Conservation (phyloP, 176 grass and related monocot genomes). For the Chloris gayana region DNA sequence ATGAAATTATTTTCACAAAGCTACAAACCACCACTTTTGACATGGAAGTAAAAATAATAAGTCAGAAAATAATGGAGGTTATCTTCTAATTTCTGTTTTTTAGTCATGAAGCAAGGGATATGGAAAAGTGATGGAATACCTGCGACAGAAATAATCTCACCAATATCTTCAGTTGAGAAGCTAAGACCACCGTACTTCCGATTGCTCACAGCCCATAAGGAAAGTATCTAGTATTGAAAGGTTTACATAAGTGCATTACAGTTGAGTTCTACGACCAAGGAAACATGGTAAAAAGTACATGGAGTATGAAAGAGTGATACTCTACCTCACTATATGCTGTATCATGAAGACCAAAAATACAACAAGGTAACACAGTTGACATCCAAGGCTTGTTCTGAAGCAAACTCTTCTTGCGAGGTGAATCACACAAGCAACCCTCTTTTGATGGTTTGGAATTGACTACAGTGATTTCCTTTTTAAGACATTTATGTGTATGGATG, state of each 20-base stretch:
- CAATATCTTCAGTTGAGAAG: slow-evolving; percentile 63
- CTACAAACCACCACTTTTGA: not conserved
- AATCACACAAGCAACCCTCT: slow-evolving; percentile 1
- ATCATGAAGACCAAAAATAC: slow-evolving; percentile 74
- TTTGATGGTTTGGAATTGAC: slow-evolving; percentile 35
- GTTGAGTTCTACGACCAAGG: not conserved
- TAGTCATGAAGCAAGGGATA: not conserved
- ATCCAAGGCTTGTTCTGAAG: slow-evolving; percentile 74
- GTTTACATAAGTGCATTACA: not conserved
- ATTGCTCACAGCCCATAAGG: slow-evolving; percentile 68
- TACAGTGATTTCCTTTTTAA: slow-evolving; percentile 21
- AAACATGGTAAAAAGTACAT: not conserved
- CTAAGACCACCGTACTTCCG: slow-evolving; percentile 66
- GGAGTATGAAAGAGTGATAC: not conserved
- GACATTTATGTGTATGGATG: slow-evolving; percentile 65
- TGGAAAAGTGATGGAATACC: slow-evolving; percentile 30
- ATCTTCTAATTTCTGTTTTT: not conserved
- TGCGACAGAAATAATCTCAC: slow-evolving; percentile 69
- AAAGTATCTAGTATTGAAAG: slow-evolving; percentile 60
- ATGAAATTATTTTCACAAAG: not conserved
- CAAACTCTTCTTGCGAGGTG: slow-evolving; percentile 50
- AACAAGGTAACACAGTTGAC: slow-evolving; percentile 60
- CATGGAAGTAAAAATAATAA: not conserved
- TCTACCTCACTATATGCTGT: slow-evolving; percentile 81
- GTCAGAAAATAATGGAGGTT: not conserved